Conservation (phyloP, 1,284 basidiomycete genomes). For the Wallemia mellicola region DNA sequence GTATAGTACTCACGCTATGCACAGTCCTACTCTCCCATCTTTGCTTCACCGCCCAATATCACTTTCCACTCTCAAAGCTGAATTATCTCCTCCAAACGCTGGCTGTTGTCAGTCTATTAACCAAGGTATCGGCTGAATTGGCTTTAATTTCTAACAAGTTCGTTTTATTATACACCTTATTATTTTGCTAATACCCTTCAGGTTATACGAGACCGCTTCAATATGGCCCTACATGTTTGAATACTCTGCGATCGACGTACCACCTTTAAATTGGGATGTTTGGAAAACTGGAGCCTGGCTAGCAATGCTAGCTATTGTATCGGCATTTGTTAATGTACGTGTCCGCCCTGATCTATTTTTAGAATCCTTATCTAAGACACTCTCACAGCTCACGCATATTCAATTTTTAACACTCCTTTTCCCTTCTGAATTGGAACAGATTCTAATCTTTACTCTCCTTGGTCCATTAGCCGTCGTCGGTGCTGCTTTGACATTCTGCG, state of each 20-base stretch:
- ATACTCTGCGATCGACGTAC: conserved; percentile 37
- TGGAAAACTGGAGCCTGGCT: not conserved
- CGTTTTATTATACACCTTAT: not conserved
- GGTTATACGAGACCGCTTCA: conserved; percentile 26
- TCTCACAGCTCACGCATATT: conserved; percentile 61
- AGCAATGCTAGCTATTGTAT: not conserved
- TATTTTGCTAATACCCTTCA: not conserved
- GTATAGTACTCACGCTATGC: conserved; percentile 60
- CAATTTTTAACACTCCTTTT: conserved; percentile 90
- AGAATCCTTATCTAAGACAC: not conserved
- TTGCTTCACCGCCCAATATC: conserved; percentile 80
- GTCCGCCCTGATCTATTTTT: conserved; percentile 1
- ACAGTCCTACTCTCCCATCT: conserved; percentile 71
- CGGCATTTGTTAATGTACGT: conserved; percentile 2
- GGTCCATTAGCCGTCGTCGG: conserved; percentile 65
- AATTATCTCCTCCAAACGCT: conserved; percentile 73
- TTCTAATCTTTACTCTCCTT: conserved; percentile 59
- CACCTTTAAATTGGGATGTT: not conserved
- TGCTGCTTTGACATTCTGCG: conserved; percentile 55
- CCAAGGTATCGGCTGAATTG: conserved; percentile 37
- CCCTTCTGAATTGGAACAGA: conserved; percentile 66
- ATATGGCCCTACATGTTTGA: conserved; percentile 83
- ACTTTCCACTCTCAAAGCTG: conserved; percentile 67
- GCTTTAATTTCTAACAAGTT: conserved; percentile 37
- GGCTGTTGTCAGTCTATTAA: conserved; percentile 46